Evolutionary conservation across 768 basidiomycete species (phyloP), one percentile per base, ranked within the genome.

Genomic region (Mycena polygramma): DNA sequence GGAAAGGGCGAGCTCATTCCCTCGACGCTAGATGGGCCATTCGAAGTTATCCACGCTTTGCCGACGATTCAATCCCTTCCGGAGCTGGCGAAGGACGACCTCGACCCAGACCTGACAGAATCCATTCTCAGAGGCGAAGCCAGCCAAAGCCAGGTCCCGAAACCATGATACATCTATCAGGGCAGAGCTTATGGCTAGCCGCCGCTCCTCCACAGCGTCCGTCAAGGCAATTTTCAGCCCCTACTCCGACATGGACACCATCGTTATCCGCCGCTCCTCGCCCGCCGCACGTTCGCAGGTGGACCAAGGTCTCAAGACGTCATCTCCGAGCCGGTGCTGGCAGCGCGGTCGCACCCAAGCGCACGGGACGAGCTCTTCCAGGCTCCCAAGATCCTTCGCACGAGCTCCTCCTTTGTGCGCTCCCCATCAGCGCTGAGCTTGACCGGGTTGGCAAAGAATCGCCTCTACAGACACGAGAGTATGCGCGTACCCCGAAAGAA

Each of bases 241-340:
- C 22, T 79, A 81, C 37, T 79, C 87, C 36, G 90, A 92, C 68
- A 82, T 86, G 19, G 86, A 88, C 45, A 86, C 88, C 6, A 87
- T 92, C 48, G 84, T 92, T 72, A 87, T 93, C 63, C 87, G 90
- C 43, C 91, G 94, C 19, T 87, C 90, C 19, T 90, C 92, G 20
- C 82, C 88, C 13, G 81, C 87, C 49, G 89, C 90, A 41, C 90
- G 94, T 55, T 84, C 86, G 36, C 87, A 89, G 48, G 90, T 95
- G 59, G 96, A 97, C 75, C 88, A 91, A 52, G 90, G 90, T 14
- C 82, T 98, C 85, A 88, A 54, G 96, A 97, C 75, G 89, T 98
- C 66, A 90, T 92, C 74, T 96, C 95, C 14, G 90, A 92, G 68
- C 83, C 85, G 26, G 92, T 93, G 71, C 80, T 91, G 35, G 85